A percentile compares a stretch with the other conserved stretches of the same genome.
phyloP scores from a whole-genome alignment of 768 basidiomycete species.

The Rhodocollybia butyracea region DNA sequence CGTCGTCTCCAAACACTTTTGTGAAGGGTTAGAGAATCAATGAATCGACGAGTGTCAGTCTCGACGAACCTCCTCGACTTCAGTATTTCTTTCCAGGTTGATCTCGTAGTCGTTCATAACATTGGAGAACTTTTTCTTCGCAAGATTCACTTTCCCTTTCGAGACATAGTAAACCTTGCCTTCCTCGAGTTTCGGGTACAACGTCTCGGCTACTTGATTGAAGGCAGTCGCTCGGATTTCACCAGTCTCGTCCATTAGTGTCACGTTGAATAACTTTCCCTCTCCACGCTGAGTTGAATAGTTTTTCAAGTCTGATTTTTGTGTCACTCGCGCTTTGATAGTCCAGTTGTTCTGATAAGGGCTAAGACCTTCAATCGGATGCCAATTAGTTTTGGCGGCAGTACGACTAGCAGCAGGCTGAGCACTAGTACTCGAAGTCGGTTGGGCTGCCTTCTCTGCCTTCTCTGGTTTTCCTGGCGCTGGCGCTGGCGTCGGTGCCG shows the following conservation, averaged over 20 bases:
- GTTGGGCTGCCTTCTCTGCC: slow-evolving; percentile 15
- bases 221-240: slow-evolving; percentile 91
- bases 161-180: slow-evolving; percentile 92
- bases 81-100: slow-evolving; percentile 76
- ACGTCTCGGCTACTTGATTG: slow-evolving; percentile 77
- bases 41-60: not conserved
- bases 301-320: slow-evolving; percentile 85
- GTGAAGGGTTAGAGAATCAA: slow-evolving; percentile 8
- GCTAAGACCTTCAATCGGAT: slow-evolving; percentile 91
- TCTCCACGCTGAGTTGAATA: slow-evolving; percentile 91
- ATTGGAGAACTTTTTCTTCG: slow-evolving; percentile 95
- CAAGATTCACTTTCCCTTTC: slow-evolving; percentile 88
- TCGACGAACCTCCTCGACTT: slow-evolving; percentile 72
- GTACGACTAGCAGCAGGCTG: slow-evolving; percentile 15
- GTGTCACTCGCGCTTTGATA: slow-evolving; percentile 90
- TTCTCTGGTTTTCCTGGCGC: slow-evolving; percentile 20
- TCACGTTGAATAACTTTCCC: slow-evolving; percentile 91
- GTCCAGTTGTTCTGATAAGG: slow-evolving; percentile 99
- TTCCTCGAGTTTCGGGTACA: slow-evolving; percentile 85
- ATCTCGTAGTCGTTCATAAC: slow-evolving; percentile 92
- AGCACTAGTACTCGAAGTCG: slow-evolving; percentile 14
- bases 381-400: slow-evolving; percentile 13
- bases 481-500: slow-evolving; percentile 26
- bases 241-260: slow-evolving; percentile 92
- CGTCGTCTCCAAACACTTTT: slow-evolving; percentile 76